phyloP scores from a whole-genome alignment of 148 eudicot genomes.

The Rhododendron vialii region DNA sequence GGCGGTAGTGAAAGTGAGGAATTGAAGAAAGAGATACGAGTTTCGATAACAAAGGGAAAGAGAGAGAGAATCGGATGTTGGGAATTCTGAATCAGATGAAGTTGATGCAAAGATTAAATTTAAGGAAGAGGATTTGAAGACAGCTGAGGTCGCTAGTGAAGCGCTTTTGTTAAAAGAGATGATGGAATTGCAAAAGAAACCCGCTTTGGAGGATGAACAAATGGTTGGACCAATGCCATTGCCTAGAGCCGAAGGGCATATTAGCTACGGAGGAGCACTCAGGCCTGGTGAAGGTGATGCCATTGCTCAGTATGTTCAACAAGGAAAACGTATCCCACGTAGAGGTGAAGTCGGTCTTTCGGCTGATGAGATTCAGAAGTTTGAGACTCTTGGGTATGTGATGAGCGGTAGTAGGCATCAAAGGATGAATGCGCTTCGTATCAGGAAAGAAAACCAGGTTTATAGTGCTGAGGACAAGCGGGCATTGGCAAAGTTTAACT shows the following conservation, averaged over 20 bases:
- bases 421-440: slow-evolving; percentile 99
- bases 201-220: slow-evolving; percentile 46
- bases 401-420: slow-evolving; percentile 99
- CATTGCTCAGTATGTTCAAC: slow-evolving; percentile 95
- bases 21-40: slow-evolving; percentile 27
- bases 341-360: slow-evolving; percentile 99
- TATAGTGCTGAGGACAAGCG: slow-evolving; percentile 99
- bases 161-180: slow-evolving; percentile 51
- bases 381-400: slow-evolving; percentile 89
- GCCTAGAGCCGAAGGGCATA: slow-evolving; percentile 94
- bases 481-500: slow-evolving; percentile 95
- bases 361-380: slow-evolving; percentile 85
- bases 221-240: slow-evolving; percentile 87
- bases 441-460: slow-evolving; percentile 97
- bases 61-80: slow-evolving; percentile 30
- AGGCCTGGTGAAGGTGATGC: slow-evolving; percentile 99
- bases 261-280: slow-evolving; percentile 95
- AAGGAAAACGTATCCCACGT: slow-evolving; percentile 98
- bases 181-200: slow-evolving; percentile 52
- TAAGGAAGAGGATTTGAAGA: slow-evolving; percentile 26
- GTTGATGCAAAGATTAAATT: slow-evolving; percentile 23
- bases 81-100: slow-evolving; percentile 20
- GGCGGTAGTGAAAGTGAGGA: slow-evolving; percentile 31
- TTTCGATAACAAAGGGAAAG: slow-evolving; percentile 29
- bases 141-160: slow-evolving; percentile 38